Evolutionary conservation across 805 yeast species (phyloP).

Genomic region (Kodamaea kakaduensis): DNA sequence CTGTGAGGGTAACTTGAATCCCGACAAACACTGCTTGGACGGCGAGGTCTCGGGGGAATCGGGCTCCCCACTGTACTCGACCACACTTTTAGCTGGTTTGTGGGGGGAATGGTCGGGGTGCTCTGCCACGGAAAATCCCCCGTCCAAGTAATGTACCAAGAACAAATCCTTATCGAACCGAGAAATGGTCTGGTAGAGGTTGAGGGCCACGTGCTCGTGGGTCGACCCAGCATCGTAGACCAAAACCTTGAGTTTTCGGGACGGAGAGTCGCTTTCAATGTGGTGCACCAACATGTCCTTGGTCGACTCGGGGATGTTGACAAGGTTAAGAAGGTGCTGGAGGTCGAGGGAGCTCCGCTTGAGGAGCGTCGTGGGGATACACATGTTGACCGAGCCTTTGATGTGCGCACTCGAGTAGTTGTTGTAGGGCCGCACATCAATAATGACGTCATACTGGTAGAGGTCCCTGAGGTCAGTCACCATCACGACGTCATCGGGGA

Average conservation of each 20-base stretch:
- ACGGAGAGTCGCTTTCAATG: slow-evolving; percentile 4
- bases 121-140: slow-evolving; percentile 22
- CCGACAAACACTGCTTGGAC: slow-evolving; percentile 23
- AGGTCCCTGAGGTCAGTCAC: slow-evolving; percentile 9
- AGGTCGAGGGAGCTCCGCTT: slow-evolving; percentile 35
- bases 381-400: slow-evolving; percentile 31
- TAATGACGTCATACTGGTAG: slow-evolving; percentile 16
- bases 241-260: slow-evolving; percentile 19
- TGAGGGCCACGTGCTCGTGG: slow-evolving; percentile 18
- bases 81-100: not conserved
- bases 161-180: slow-evolving; percentile 25
- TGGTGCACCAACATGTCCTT: slow-evolving; percentile 18
- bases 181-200: slow-evolving; percentile 30
- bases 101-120: slow-evolving; percentile 2
- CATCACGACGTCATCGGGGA: slow-evolving; percentile 8
- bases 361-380: slow-evolving; percentile 43
- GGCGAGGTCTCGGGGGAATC: not conserved
- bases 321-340: slow-evolving; percentile 28
- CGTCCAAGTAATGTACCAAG: slow-evolving; percentile 21
- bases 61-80: not conserved
- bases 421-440: slow-evolving; percentile 41
- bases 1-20: slow-evolving; percentile 41
- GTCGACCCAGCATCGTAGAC: slow-evolving; percentile 33
- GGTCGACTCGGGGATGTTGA: slow-evolving; percentile 20
- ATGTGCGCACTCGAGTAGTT: slow-evolving; percentile 29